Percentiles rank a stretch among this genome's conserved stretches.
These are phyloP conservation scores for Biscutella laevigata DNA, from an alignment of 441 rosid genomes.

Conservation along the genomic window DNA sequence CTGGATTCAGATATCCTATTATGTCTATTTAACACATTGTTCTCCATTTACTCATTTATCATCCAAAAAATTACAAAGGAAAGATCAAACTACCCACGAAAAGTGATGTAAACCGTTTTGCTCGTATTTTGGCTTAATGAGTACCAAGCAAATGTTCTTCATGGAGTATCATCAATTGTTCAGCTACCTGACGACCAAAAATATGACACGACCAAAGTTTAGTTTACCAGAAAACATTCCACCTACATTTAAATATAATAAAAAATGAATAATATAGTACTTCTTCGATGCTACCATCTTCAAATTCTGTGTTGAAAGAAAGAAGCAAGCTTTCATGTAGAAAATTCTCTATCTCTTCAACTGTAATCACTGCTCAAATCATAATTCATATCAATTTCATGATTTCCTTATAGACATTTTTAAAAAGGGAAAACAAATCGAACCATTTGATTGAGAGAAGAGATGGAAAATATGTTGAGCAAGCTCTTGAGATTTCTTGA, in stretches of 20 bases:
- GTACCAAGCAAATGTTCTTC: constrained; percentile 44
- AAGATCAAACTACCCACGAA: neutral
- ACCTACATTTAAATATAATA: neutral
- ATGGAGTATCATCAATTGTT: constrained; percentile 55
- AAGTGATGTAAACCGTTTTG: neutral
- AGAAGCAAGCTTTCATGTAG: constrained; percentile 65
- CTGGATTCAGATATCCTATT: neutral
- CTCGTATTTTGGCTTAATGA: constrained; percentile 17
- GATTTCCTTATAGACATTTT: neutral
- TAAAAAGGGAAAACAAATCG: neutral
- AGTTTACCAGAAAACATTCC: neutral
- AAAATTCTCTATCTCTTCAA: constrained; percentile 61
- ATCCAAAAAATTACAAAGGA: neutral
- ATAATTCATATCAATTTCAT: neutral
- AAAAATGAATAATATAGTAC: no score
- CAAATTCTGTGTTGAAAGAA: constrained; percentile 68
- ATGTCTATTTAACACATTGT: neutral
- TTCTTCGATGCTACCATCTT: constrained; percentile 86
- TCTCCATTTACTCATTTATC: neutral
- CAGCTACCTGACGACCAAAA: constrained; percentile 61
- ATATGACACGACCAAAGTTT: neutral
- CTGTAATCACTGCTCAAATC: constrained; percentile 30
- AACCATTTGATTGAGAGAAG: constrained; percentile 49
- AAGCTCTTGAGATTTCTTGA: constrained; percentile 31
- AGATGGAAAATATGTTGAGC: constrained; percentile 38